A percentile compares a stretch with the other conserved stretches of the same genome.
These are phyloP conservation scores for Musa troglodytarum DNA, from an alignment of 176 grass and related monocot species.

Conservation along the genomic window DNA sequence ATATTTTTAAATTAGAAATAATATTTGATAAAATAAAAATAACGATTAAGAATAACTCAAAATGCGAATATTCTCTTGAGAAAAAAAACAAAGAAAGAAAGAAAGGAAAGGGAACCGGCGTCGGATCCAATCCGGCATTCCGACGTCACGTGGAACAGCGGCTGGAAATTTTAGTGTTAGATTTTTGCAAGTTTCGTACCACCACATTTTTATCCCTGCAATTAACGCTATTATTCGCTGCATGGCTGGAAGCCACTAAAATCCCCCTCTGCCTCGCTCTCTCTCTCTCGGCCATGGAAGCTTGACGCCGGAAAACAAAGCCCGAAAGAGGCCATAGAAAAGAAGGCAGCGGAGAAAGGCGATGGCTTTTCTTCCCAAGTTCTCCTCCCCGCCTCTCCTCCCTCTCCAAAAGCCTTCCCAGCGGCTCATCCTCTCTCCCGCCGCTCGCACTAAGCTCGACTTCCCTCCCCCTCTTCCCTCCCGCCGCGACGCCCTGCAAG, in stretches of 20 bases:
- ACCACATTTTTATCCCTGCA: too few relatives aligned
- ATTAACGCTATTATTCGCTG: constrained; percentile 6
- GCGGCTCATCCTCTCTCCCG: constrained; percentile 18
- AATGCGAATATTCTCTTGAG: too few relatives aligned
- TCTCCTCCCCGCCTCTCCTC: constrained; percentile 48
- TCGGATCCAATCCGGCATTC: too few relatives aligned
- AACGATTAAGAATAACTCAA: too few relatives aligned
- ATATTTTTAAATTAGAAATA: too few relatives aligned
- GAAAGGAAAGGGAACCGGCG: too few relatives aligned
- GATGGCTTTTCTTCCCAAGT: constrained; percentile 92
- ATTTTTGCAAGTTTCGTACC: too few relatives aligned
- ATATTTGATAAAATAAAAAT: too few relatives aligned
- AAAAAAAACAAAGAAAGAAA: too few relatives aligned
- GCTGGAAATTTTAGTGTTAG: too few relatives aligned
- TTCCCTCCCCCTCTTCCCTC: constrained; percentile 25
- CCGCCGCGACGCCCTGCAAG: constrained; percentile 18
- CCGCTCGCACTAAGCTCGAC: constrained; percentile 13
- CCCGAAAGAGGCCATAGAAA: constrained; percentile 13
- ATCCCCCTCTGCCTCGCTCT: constrained; percentile 13
- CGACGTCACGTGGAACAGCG: too few relatives aligned
- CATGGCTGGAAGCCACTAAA: constrained; percentile 49
- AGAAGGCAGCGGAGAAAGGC: not conserved
- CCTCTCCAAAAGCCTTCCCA: constrained; percentile 39
- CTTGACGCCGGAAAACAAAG: constrained; percentile 9
- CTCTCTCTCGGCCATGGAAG: not conserved